Evolutionary conservation across 1,284 basidiomycete species (phyloP), one percentile per base, ranked within the genome.

Genomic region (Omphalotus olearius): DNA sequence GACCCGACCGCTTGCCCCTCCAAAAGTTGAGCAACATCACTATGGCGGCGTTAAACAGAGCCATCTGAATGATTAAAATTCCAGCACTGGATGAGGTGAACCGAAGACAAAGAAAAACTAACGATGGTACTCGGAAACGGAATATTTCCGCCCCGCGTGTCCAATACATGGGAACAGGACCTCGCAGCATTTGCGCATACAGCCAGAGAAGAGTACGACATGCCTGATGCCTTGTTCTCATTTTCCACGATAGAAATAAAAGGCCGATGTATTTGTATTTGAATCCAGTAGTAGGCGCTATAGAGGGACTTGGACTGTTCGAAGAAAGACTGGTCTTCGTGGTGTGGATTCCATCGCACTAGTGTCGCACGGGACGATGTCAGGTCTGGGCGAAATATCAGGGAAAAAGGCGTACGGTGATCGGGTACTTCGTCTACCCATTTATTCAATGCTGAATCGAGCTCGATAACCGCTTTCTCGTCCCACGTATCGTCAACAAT

Each of bases 151-250:
- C 18, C 38, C 13, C 25, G 40, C 7, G 38, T 40, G 56, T 9
- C 59, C 50, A n/a, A 59, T 14, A 41, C 42, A 43, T 52, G 54
- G 16, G 48, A 25, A 23, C 46, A 52, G 11, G 47, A 49, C 11
- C 50, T 23, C 14, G 54, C 50, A 14, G 54, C 54, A 18, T 55
- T 55, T 1, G 50, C 50, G 26, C 84, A 87, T 44, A 87, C 85
- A 0, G 83, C 81, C 30, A 86, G 67, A 4, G 83, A 85, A 0
- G 84, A 33, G 13, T 33, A 33, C 7, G 30, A 33, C 30, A 33
- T 33, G 30, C 30, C 30, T 13, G 30, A 33, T 2, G 30, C 2
- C 7, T 33, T 33, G 30, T 33, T 33, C 7, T 33, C n/a, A 26
- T 20, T 11, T 49, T 20, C 25, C 1, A 62, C 55, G 40, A 61